A percentile compares a stretch with the other conserved stretches of the same genome.
These are phyloP conservation scores for Cutaneotrichosporon cyanovorans DNA, from an alignment of 1,284 basidiomycete species.

Conservation along the genomic window DNA sequence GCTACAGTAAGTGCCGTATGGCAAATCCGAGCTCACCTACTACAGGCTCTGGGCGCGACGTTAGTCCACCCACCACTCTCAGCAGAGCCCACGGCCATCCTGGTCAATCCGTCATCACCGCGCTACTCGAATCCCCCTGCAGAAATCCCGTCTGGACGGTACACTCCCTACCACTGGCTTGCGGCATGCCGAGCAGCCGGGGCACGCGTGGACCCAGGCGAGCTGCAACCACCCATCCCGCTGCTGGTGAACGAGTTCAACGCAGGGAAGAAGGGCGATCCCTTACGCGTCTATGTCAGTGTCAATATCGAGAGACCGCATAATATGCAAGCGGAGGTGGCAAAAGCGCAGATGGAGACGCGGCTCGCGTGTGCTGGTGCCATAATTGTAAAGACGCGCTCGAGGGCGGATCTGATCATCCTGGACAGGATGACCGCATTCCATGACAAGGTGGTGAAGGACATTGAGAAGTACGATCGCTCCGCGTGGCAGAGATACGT, in stretches of 20 bases:
- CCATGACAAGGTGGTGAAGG: conserved; percentile 20
- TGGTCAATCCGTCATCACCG: conserved; percentile 13
- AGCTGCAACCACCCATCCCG: conserved; percentile 13
- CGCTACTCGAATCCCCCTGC: neutral
- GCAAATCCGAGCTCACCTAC: neutral
- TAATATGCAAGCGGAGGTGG: conserved; percentile 8
- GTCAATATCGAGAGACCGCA: conserved; percentile 25
- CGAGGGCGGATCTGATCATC: conserved; percentile 32
- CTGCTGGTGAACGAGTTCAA: conserved; percentile 12
- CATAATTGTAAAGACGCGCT: conserved; percentile 24
- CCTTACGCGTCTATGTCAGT: conserved; percentile 31
- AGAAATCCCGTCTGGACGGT: neutral
- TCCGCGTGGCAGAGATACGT: conserved; percentile 28
- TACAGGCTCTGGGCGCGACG: conserved; percentile 12
- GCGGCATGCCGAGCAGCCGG: conserved; percentile 11
- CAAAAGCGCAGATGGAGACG: conserved; percentile 10
- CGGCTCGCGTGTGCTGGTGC: conserved; percentile 20
- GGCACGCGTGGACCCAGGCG: conserved; percentile 9
- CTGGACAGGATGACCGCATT: conserved; percentile 28
- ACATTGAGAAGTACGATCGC: conserved; percentile 22
- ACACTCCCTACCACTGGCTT: conserved; percentile 35
- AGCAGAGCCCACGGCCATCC: conserved; percentile 8
- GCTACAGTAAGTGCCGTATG: conserved; percentile 8
- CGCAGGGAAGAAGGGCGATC: conserved; percentile 9
- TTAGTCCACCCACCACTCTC: neutral